Percentiles rank a stretch among this genome's conserved stretches.
Evolutionary conservation across 192 early-diverging fungal species (phyloP).

Genomic region (Dispira parvispora): DNA sequence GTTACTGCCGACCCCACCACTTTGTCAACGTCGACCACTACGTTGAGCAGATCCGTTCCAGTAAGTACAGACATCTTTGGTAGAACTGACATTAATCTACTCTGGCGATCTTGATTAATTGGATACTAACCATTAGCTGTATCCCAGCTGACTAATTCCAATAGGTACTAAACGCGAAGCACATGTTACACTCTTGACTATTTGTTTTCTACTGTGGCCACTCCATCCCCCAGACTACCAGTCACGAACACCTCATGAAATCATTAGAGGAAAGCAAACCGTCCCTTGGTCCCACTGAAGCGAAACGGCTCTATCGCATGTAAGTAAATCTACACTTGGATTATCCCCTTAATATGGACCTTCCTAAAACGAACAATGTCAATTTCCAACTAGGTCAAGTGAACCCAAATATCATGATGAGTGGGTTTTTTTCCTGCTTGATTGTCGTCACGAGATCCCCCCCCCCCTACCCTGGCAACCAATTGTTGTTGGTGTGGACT

Average conservation of each 20-base stretch:
- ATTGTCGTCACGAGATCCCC: no score
- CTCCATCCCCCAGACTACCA: neutral
- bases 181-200: neutral
- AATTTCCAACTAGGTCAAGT: no score
- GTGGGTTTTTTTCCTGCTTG: no score
- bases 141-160: neutral
- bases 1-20: no score
- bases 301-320: neutral
- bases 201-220: neutral
- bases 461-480: no score
- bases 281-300: neutral
- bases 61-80: neutral
- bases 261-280: conserved; percentile 1
- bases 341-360: no score
- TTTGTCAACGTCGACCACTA: no score
- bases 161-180: neutral
- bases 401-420: no score
- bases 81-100: neutral
- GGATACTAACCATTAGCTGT: neutral
- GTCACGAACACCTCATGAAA: neutral
- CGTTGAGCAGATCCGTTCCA: neutral
- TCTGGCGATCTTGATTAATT: neutral
- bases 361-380: no score
- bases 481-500: no score
- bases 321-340: neutral